Evolutionary conservation across 257 asterid genomes (phyloP).

Genomic region (Nicotiana noctiflora): DNA sequence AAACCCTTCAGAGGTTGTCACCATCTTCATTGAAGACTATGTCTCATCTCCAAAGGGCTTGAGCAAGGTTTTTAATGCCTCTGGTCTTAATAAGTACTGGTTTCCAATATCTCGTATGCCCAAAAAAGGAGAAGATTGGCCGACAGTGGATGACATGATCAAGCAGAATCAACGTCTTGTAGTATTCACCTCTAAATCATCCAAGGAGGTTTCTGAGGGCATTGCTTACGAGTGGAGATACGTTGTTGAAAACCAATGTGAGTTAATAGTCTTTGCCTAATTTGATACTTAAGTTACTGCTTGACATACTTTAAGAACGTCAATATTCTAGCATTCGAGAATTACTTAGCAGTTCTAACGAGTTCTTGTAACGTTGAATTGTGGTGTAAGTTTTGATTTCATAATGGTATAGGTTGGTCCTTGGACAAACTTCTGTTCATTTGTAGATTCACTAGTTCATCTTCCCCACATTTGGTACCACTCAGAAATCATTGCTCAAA

Average conservation of each 20-base stretch:
- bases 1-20: constrained; percentile 58
- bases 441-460: neutral
- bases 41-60: constrained; percentile 60
- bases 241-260: constrained; percentile 84
- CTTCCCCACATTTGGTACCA: neutral
- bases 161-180: constrained; percentile 61
- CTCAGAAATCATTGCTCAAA: neutral
- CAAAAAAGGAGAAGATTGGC: constrained; percentile 73
- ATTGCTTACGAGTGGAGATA: constrained; percentile 84
- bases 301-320: neutral
- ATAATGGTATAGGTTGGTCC: neutral
- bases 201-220: constrained; percentile 68
- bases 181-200: constrained; percentile 57
- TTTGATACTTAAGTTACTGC: neutral
- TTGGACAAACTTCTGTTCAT: neutral
- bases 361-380: neutral
- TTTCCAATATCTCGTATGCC: constrained; percentile 81
- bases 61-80: constrained; percentile 54
- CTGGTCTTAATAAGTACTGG: constrained; percentile 61
- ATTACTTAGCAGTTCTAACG: neutral
- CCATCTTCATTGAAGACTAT: constrained; percentile 83
- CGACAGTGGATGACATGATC: constrained; percentile 77
- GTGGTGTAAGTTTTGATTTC: neutral
- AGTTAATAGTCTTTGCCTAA: constrained; percentile 17
- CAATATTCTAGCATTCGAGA: neutral